phyloP scores from a whole-genome alignment of 2,329 filamentous ascomycete genomes.

The Colletotrichum coccodes region DNA sequence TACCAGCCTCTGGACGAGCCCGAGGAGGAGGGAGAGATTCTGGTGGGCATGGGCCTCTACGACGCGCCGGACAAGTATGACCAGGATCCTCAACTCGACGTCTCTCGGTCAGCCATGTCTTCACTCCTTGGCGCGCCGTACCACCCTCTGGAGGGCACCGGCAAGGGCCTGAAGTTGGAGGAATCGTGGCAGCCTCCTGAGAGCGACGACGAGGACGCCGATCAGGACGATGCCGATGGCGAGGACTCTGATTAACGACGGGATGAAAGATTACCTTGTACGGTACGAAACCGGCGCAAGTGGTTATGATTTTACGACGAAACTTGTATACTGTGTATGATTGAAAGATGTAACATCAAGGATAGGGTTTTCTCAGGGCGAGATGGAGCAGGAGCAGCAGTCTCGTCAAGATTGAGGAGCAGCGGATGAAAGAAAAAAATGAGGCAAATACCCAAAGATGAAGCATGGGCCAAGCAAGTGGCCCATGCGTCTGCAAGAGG shows the following conservation, averaged over 20 bases:
- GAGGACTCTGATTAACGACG: conserved; percentile 37
- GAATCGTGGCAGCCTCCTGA: conserved; percentile 81
- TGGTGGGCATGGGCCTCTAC: conserved; percentile 86
- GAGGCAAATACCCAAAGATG: not conserved
- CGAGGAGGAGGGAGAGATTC: conserved; percentile 73
- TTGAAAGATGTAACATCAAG: conserved; percentile 7
- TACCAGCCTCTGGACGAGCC: conserved; percentile 62
- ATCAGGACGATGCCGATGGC: conserved; percentile 49
- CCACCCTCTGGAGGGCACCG: conserved; percentile 58
- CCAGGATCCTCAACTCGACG: conserved; percentile 60
- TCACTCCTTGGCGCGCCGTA: conserved; percentile 63
- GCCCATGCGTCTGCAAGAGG: not conserved
- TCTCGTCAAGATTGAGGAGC: not conserved
- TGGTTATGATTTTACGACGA: conserved; percentile 16
- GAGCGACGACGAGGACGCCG: conserved; percentile 65
- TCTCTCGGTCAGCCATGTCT: conserved; percentile 64
- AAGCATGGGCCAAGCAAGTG: not conserved
- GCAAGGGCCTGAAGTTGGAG: conserved; percentile 83
- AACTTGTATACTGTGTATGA: conserved; percentile 30
- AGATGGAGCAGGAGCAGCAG: not conserved
- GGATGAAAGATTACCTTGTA: not conserved
- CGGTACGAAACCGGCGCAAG: conserved; percentile 10
- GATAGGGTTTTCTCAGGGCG: not conserved
- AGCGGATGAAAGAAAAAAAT: not conserved
- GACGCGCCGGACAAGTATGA: conserved; percentile 72